Evolutionary conservation across 2,329 filamentous ascomycete species (phyloP).

Genomic region (Alternaria sp.): DNA sequence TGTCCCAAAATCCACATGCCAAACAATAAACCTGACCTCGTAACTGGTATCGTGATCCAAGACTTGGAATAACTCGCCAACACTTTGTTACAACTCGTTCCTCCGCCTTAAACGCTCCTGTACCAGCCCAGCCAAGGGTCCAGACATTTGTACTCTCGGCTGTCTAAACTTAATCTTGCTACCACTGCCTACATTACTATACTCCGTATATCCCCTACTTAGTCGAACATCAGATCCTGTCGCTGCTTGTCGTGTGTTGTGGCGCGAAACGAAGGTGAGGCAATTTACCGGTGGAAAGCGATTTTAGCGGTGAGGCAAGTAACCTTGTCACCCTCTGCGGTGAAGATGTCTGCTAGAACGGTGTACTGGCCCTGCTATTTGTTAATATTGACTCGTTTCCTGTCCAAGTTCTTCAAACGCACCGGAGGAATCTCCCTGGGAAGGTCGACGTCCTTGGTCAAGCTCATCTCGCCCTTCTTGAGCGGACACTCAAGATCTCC

Average conservation of each 20-base stretch:
- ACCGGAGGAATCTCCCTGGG: conserved; percentile 89
- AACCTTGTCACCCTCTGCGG: conserved; percentile 74
- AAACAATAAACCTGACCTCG: conserved; percentile 19
- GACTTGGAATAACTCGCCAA: conserved; percentile 4
- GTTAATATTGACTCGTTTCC: conserved; percentile 20
- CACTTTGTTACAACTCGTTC: conserved; percentile 42
- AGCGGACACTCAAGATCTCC: conserved; percentile 91
- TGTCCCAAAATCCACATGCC: conserved; percentile 2
- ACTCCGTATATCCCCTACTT: conserved; percentile 18
- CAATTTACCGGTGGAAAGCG: conserved; percentile 61
- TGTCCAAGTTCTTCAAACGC: conserved; percentile 54
- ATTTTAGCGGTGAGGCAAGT: conserved; percentile 86
- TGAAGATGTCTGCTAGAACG: conserved; percentile 86
- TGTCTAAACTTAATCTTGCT: conserved; percentile 40
- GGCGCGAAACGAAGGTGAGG: conserved; percentile 14
- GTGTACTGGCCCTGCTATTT: conserved; percentile 79
- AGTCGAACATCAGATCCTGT: conserved; percentile 20
- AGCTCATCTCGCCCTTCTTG: conserved; percentile 74
- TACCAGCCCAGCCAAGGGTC: conserved; percentile 48
- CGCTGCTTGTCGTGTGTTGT: conserved; percentile 22
- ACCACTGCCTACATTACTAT: conserved; percentile 6
- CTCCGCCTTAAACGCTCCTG: conserved; percentile 39
- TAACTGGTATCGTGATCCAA: conserved; percentile 33
- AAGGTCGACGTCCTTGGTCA: conserved; percentile 84
- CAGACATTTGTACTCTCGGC: conserved; percentile 46